Conservation (phyloP, 352 stramenopile species). For the Pythium rishiriense region DNA sequence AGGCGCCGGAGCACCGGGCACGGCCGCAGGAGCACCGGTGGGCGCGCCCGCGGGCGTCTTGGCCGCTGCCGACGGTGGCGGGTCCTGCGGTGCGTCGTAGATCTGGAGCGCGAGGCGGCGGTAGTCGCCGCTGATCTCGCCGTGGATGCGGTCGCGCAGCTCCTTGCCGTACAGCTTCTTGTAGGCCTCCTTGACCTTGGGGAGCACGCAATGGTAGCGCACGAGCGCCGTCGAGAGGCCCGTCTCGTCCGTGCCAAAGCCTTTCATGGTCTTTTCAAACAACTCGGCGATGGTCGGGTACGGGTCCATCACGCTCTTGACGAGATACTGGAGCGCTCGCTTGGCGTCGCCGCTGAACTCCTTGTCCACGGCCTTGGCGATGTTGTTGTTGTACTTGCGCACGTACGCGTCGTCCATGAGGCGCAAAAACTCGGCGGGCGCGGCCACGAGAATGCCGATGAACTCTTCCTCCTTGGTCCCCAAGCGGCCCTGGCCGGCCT, state of each 20-base stretch:
- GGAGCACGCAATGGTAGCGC: slow-evolving; percentile 73
- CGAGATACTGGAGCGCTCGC: slow-evolving; percentile 62
- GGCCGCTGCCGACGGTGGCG: slow-evolving; percentile 10
- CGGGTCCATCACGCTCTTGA: slow-evolving; percentile 49
- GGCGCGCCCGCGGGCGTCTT: slow-evolving; percentile 14
- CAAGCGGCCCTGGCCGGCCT: slow-evolving; percentile 67
- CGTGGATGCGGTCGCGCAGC: slow-evolving; percentile 74
- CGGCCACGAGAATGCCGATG: slow-evolving; percentile 57
- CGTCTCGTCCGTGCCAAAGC: slow-evolving; percentile 66
- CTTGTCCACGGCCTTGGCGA: slow-evolving; percentile 74
- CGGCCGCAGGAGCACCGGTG: slow-evolving; percentile 1
- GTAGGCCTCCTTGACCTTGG: slow-evolving; percentile 63
- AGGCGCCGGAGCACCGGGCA: not conserved
- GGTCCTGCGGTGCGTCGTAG: slow-evolving; percentile 68
- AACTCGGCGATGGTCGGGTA: slow-evolving; percentile 60
- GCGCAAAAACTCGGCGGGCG: slow-evolving; percentile 56
- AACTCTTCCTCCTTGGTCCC: slow-evolving; percentile 79
- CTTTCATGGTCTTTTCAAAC: slow-evolving; percentile 73
- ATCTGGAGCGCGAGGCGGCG: slow-evolving; percentile 55
- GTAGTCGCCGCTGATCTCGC: slow-evolving; percentile 74
- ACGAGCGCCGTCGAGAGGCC: slow-evolving; percentile 55
- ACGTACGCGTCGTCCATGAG: slow-evolving; percentile 75
- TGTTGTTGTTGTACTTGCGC: slow-evolving; percentile 80
- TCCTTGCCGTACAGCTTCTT: slow-evolving; percentile 71
- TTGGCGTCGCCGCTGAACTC: slow-evolving; percentile 83